Conservation (phyloP, 2,329 filamentous ascomycete genomes). For the Neofusicoccum umdonicola region DNA sequence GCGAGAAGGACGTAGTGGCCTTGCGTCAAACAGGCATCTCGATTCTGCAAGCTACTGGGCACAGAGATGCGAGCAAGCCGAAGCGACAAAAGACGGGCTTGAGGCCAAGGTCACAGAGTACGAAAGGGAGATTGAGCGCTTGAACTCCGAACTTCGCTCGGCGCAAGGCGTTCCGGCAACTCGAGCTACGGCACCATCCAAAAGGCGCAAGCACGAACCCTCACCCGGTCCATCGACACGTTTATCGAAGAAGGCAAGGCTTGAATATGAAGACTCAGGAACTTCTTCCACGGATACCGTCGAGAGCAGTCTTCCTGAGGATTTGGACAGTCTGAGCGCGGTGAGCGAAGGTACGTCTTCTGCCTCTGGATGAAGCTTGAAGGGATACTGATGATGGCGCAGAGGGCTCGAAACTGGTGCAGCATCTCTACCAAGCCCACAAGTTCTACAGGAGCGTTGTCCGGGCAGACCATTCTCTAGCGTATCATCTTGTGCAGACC, state of each 20-base stretch:
- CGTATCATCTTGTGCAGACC: constrained; percentile 26
- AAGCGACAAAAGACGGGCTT: constrained; percentile 27
- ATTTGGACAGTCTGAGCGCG: not conserved
- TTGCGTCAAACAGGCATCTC: constrained; percentile 32
- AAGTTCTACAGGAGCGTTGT: constrained; percentile 25
- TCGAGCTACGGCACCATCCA: not conserved
- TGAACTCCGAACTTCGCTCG: constrained; percentile 24
- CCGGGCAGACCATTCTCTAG: constrained; percentile 22
- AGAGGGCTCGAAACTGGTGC: constrained; percentile 10
- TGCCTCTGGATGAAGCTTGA: not conserved
- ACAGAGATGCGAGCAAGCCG: constrained; percentile 24
- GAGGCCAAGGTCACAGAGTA: constrained; percentile 26
- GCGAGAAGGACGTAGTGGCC: constrained; percentile 24
- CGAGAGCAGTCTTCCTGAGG: not conserved
- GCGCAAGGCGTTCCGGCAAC: not conserved
- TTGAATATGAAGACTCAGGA: not conserved
- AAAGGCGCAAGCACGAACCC: not conserved
- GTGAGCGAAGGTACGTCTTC: not conserved
- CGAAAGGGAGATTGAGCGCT: constrained; percentile 28
- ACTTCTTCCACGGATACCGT: not conserved
- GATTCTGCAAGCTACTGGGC: constrained; percentile 42
- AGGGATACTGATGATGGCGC: not conserved
- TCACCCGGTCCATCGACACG: not conserved
- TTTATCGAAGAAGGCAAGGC: not conserved
- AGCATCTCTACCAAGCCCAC: constrained; percentile 31